Percentiles rank a stretch among this genome's conserved stretches.
Conservation (phyloP, 768 basidiomycete genomes). For the Boletus rex-veris region DNA sequence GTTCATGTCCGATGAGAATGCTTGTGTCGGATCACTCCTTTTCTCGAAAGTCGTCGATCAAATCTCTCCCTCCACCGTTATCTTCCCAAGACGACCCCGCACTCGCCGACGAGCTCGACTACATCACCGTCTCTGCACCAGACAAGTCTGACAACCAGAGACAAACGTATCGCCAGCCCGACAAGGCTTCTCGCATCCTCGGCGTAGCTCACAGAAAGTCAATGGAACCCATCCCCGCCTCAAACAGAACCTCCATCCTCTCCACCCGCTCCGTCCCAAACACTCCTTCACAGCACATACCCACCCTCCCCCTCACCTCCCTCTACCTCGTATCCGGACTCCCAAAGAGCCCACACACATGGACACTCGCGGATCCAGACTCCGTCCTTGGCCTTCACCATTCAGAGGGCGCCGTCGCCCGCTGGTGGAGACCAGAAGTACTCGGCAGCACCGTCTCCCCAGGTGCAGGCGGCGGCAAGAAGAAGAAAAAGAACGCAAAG, state of each 20-base stretch:
- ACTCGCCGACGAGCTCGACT: conserved; percentile 72
- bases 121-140: conserved; percentile 50
- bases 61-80: conserved; percentile 17
- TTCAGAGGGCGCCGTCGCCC: conserved; percentile 76
- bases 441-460: conserved; percentile 85
- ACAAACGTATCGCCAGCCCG: conserved; percentile 39
- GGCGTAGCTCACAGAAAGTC: conserved; percentile 71
- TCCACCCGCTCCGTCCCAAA: conserved; percentile 51
- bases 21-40: conserved; percentile 40
- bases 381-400: conserved; percentile 79
- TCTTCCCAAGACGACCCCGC: conserved; percentile 14
- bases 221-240: conserved; percentile 84
- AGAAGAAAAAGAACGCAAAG: conserved; percentile 61
- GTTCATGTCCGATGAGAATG: not conserved
- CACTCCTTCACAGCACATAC: conserved; percentile 57
- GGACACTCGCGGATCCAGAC: conserved; percentile 86
- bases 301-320: conserved; percentile 74
- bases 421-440: conserved; percentile 91
- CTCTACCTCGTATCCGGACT: conserved; percentile 87
- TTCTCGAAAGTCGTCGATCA: conserved; percentile 17
- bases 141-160: conserved; percentile 34
- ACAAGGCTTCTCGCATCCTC: conserved; percentile 77
- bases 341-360: conserved; percentile 84
- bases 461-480: conserved; percentile 76
- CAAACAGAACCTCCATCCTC: conserved; percentile 70